Percentiles rank a stretch among this genome's conserved stretches.
Evolutionary conservation across 2,329 filamentous ascomycete genomes (phyloP).

Genomic region (Conoideocrella luteorostrata): DNA sequence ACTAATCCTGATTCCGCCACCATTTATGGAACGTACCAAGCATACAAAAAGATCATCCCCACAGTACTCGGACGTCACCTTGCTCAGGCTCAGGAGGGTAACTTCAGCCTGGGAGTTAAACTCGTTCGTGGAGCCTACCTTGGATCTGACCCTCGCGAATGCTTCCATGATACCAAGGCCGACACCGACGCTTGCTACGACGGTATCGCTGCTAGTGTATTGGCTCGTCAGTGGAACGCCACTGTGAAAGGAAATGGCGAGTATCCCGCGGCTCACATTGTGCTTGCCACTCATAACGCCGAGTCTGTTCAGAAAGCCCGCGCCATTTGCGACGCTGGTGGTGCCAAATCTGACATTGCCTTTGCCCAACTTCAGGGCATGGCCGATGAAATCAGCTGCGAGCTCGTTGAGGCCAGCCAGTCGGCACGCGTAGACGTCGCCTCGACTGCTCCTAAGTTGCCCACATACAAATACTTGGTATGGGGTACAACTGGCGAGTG

Average conservation of each 20-base stretch:
- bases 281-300: conserved; percentile 80
- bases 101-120: conserved; percentile 66
- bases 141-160: conserved; percentile 59
- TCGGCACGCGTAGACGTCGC: conserved; percentile 22
- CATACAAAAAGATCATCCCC: conserved; percentile 62
- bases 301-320: conserved; percentile 58
- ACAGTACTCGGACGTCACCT: conserved; percentile 54
- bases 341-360: conserved; percentile 31
- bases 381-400: conserved; percentile 84
- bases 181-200: conserved; percentile 71
- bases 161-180: conserved; percentile 66
- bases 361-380: conserved; percentile 81
- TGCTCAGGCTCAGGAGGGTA: conserved; percentile 46
- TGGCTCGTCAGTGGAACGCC: conserved; percentile 45
- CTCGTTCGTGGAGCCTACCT: conserved; percentile 72
- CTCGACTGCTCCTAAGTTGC: conserved; percentile 30
- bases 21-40: conserved; percentile 76
- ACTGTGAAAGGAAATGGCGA: conserved; percentile 28
- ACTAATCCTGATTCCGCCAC: conserved; percentile 55
- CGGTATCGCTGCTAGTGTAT: conserved; percentile 58
- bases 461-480: conserved; percentile 65
- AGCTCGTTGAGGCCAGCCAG: conserved; percentile 38
- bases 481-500: conserved; percentile 73
- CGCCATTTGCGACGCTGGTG: conserved; percentile 40
- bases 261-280: conserved; percentile 56